These are phyloP conservation scores for Cylindrodendrum hubeiense DNA, from an alignment of 2,329 filamentous ascomycete species.

Conservation along the genomic window DNA sequence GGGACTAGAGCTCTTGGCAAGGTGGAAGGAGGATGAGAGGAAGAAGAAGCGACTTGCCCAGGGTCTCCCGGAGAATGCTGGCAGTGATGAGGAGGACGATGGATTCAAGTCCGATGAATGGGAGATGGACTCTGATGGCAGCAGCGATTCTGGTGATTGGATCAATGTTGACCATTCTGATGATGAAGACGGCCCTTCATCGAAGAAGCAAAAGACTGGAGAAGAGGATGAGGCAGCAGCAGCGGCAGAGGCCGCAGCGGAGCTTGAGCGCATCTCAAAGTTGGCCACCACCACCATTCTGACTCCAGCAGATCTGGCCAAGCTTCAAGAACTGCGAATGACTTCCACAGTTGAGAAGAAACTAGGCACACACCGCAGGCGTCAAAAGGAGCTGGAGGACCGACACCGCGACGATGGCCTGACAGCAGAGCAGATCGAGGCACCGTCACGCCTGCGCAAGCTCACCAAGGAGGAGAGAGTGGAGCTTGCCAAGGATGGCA, in stretches of 20 bases:
- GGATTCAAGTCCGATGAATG: slow-evolving; percentile 68
- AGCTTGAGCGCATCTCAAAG: slow-evolving; percentile 70
- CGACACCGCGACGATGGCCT: slow-evolving; percentile 89
- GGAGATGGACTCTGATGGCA: slow-evolving; percentile 72
- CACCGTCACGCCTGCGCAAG: slow-evolving; percentile 84
- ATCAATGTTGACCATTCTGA: slow-evolving; percentile 92
- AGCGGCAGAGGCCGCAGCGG: slow-evolving; percentile 55
- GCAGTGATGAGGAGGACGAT: slow-evolving; percentile 71
- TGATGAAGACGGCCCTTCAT: slow-evolving; percentile 77
- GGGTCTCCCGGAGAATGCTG: slow-evolving; percentile 73
- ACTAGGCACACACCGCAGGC: slow-evolving; percentile 60
- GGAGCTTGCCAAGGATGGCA: slow-evolving; percentile 84
- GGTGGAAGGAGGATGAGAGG: slow-evolving; percentile 93
- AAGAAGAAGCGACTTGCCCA: slow-evolving; percentile 78
- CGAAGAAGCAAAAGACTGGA: slow-evolving; percentile 56
- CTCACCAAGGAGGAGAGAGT: slow-evolving; percentile 90
- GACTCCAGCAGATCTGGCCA: slow-evolving; percentile 95
- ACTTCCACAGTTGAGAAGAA: slow-evolving; percentile 78
- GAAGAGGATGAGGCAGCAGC: slow-evolving; percentile 47
- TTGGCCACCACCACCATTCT: slow-evolving; percentile 95
- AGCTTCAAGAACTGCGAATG: slow-evolving; percentile 88
- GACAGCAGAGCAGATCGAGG: slow-evolving; percentile 92
- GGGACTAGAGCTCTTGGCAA: slow-evolving; percentile 89
- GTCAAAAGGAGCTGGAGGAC: slow-evolving; percentile 58
- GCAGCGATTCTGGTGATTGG: slow-evolving; percentile 86